Evolutionary conservation across 768 basidiomycete species (phyloP).

Genomic region (Termitomyces sp.): DNA sequence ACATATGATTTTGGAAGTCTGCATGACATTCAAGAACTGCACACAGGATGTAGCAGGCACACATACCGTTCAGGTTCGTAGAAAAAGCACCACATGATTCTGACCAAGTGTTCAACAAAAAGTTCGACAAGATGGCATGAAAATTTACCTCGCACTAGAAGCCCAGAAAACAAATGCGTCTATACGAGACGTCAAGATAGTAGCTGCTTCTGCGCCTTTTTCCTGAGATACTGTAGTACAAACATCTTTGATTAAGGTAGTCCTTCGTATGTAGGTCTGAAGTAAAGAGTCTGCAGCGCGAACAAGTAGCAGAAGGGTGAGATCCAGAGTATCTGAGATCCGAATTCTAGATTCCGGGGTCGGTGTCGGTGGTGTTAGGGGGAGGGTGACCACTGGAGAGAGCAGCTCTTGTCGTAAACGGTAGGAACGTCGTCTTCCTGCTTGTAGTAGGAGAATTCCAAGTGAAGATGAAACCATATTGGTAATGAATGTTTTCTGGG

Average conservation of each 20-base stretch:
- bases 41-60: not conserved
- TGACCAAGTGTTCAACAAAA: conserved; percentile 26
- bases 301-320: conserved; percentile 66
- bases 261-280: conserved; percentile 47
- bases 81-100: conserved; percentile 90
- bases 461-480: conserved; percentile 55
- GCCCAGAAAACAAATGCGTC: conserved; percentile 79
- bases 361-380: conserved; percentile 10
- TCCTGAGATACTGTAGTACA: conserved; percentile 20
- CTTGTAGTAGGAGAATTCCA: conserved; percentile 59
- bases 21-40: not conserved
- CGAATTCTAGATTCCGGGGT: conserved; percentile 12
- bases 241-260: conserved; percentile 13
- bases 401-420: conserved; percentile 20
- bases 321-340: conserved; percentile 60
- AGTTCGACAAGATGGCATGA: conserved; percentile 2
- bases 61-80: conserved; percentile 69
- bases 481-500: conserved; percentile 56
- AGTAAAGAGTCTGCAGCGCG: conserved; percentile 65
- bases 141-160: conserved; percentile 65
- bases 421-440: conserved; percentile 37
- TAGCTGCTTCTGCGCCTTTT: conserved; percentile 24
- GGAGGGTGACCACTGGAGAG: conserved; percentile 3
- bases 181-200: conserved; percentile 42
- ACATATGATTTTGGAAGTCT: conserved; percentile 68